Evolutionary conservation across 108 stramenopile genomes (phyloP), one percentile per base, ranked within the genome.

Genomic region (Conticribra weissflogii): DNA sequence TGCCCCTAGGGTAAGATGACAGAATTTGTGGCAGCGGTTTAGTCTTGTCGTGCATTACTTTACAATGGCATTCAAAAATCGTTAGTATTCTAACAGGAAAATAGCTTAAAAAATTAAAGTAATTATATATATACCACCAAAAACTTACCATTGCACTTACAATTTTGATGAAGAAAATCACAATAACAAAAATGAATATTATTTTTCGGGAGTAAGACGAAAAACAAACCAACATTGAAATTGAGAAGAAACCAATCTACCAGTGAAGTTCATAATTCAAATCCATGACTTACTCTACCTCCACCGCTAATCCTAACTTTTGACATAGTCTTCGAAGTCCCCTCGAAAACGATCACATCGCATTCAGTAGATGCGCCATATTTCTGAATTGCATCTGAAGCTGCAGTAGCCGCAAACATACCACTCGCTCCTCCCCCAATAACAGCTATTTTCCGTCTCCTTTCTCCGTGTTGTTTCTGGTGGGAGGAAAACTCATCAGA

Each of bases 291-390:
- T 21, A 65, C 64, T 47, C 97, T 77, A 3, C 97, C 97, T 24
- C 97, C 97, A 27, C 97, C 97, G 22, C 90, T 92, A 12, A 97
- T 97, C 68, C 88, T 89, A 53, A 97, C 97, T 67, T 97, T 97
- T 41, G 76, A 70, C 56, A 97, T 78, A 3, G 93, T 91, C 31
- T 81, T 78, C 24, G 72, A 63, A 0, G 88, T 86, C 16, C 88
- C 92, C 80, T 97, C 97, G n/a, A 96, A 71, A 9, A 96, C 89
- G 27, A 91, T 59, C 30, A 97, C 94, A 18, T 86, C 66, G 17
- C 54, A 66, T 3, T 19, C 48, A 28, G 12, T 8, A n/a, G 21
- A 59, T 46, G 50, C 48, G 53, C 33, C 19, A 41, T 31, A 36
- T 34, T 21, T 31, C 19, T 48, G 15, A 0, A 62, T 14, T 45